Evolutionary conservation across 441 rosid genomes (phyloP), one percentile per base, ranked within the genome.

Genomic region (Populus hybrid): DNA sequence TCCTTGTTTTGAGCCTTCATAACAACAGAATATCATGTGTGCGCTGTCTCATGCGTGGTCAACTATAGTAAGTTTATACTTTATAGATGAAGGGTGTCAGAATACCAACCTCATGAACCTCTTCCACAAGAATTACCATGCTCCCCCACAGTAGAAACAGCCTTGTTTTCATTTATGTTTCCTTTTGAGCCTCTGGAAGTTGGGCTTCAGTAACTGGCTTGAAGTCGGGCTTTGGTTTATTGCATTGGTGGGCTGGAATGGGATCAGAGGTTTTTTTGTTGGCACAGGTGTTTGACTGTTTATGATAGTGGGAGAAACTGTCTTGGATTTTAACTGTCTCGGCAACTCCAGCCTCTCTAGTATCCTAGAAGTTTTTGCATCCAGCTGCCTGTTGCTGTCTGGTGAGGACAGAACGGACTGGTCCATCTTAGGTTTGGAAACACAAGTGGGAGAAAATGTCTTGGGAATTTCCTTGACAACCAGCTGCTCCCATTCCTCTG

Each of bases 401-500:
- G 88, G 85, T 74, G 89, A 80, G 53, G 89, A 83, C 29, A 80
- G 79, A 76, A 86, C 75, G 68, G 74, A 69, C n/a, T 68, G 79
- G 42, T 82, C 82, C 75, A 78, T 74, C 80, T 83, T 86, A 61
- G 85, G 72, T 79, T 86, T 85, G 69, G 90, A 72, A 77, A 64
- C 38, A 75, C 82, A 81, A 33, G 85, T 79, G 61, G 97, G 91
- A 80, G 88, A 84, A 79, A 77, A 78, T 79, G 77, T 82, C 69
- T 72, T 78, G 42, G 84, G 88, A 82, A 74, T 78, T 82, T 87
- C 98, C 67, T 72, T 86, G 73, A 90, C 92, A 77, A 92, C 88
- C 64, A 95, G 85, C 81, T 87, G 94, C 82, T 92, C 95, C 98
- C 99, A 92, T 88, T 95, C 99, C 81, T 95, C 92, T 40, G 91